These are phyloP conservation scores for Termitomyces sp. DNA, from an alignment of 768 basidiomycete species.

Conservation along the genomic window DNA sequence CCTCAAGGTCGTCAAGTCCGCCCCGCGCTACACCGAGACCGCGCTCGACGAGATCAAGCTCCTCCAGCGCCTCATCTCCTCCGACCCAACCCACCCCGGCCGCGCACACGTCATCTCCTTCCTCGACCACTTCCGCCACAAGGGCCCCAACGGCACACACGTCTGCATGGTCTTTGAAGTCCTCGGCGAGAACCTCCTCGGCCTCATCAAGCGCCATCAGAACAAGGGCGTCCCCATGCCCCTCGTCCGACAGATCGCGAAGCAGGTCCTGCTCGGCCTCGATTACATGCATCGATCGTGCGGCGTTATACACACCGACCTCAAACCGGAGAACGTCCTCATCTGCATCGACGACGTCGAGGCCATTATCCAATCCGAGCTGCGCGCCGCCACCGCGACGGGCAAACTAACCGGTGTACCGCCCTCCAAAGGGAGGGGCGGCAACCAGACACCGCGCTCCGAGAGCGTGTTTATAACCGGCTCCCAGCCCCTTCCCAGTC, in stretches of 20 bases:
- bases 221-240: conserved; percentile 95
- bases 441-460: conserved; percentile 89
- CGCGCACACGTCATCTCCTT: conserved; percentile 95
- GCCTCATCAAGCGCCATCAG: conserved; percentile 96
- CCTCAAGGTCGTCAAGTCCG: conserved; percentile 98
- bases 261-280: conserved; percentile 91
- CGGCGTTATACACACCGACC: conserved; percentile 94
- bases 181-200: conserved; percentile 93
- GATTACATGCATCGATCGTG: conserved; percentile 99
- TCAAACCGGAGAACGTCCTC: conserved; percentile 98
- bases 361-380: conserved; percentile 81
- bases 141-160: conserved; percentile 94
- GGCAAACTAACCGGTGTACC: conserved; percentile 90
- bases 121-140: conserved; percentile 96
- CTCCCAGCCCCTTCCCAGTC: conserved; percentile 89
- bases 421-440: conserved; percentile 87
- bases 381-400: conserved; percentile 56
- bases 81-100: conserved; percentile 68
- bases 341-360: conserved; percentile 98
- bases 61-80: conserved; percentile 90
- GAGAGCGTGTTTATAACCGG: conserved; percentile 84
- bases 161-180: conserved; percentile 99
- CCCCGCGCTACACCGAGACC: conserved; percentile 94
- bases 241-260: conserved; percentile 93
- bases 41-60: conserved; percentile 99